These are phyloP conservation scores for Chondrostereum purpureum DNA, from an alignment of 1,284 basidiomycete species.

Conservation along the genomic window DNA sequence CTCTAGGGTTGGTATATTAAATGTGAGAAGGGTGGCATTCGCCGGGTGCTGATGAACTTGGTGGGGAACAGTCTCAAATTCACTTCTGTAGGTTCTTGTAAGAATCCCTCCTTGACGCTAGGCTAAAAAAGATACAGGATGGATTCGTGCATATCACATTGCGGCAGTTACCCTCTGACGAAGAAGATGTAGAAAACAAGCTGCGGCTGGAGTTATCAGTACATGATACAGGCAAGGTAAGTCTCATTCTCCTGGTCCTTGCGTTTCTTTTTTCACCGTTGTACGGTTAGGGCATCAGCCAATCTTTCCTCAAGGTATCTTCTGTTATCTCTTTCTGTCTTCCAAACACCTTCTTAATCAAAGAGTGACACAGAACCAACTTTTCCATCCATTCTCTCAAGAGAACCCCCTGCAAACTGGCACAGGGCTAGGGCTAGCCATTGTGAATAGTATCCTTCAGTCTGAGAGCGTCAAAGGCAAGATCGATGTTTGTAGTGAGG, in stretches of 20 bases:
- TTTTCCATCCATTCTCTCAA: conserved; percentile 97
- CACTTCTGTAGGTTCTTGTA: conserved; percentile 50
- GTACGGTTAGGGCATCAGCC: conserved; percentile 88
- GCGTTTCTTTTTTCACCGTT: conserved; percentile 9
- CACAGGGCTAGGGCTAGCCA: conserved; percentile 93
- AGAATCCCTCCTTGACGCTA: conserved; percentile 9
- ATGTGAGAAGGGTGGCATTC: conserved; percentile 90
- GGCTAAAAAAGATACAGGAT: conserved; percentile 47
- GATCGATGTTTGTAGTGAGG: conserved; percentile 83
- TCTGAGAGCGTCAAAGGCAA: conserved; percentile 86
- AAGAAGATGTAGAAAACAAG: conserved; percentile 45
- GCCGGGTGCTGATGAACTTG: conserved; percentile 91
- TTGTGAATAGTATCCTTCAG: conserved; percentile 89
- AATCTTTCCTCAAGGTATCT: conserved; percentile 75
- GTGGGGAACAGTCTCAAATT: conserved; percentile 95
- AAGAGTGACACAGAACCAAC: conserved; percentile 66
- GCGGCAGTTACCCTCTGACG: conserved; percentile 59
- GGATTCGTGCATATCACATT: conserved; percentile 87
- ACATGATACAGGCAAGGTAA: conserved; percentile 83
- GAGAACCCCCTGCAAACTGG: conserved; percentile 88
- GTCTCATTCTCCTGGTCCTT: conserved; percentile 6
- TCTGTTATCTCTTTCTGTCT: too few species aligned
- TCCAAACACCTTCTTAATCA: too few species aligned
- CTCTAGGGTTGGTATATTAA: conserved; percentile 79
- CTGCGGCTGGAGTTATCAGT: conserved; percentile 84